Percentiles rank a stretch among this genome's conserved stretches.
Conservation (phyloP, 805 yeast species). For the Kodamaea neixiangensis region DNA sequence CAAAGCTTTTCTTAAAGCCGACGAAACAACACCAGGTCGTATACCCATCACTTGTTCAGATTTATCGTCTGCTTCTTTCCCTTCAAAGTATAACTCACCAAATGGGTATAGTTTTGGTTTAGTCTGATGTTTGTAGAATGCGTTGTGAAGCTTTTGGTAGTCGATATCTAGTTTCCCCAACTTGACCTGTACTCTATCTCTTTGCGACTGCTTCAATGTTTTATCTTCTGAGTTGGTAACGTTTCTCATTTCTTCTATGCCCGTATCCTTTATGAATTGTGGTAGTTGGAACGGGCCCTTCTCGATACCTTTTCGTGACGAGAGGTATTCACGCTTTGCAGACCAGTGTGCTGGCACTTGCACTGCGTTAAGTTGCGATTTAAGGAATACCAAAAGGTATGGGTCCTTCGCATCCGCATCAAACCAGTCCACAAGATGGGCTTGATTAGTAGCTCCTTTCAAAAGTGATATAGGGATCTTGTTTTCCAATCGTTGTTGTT, state of each 20-base stretch:
- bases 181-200: slow-evolving; percentile 88
- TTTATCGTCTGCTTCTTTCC: slow-evolving; percentile 57
- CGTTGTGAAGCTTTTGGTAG: slow-evolving; percentile 76
- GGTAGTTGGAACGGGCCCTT: slow-evolving; percentile 79
- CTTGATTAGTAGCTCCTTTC: slow-evolving; percentile 59
- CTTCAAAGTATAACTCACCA: slow-evolving; percentile 84
- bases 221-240: slow-evolving; percentile 48
- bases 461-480: slow-evolving; percentile 68
- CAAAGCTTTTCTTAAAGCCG: slow-evolving; percentile 63
- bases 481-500: slow-evolving; percentile 51
- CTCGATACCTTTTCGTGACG: slow-evolving; percentile 65
- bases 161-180: slow-evolving; percentile 86
- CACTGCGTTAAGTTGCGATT: slow-evolving; percentile 63
- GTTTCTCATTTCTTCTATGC: slow-evolving; percentile 83
- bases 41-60: slow-evolving; percentile 35
- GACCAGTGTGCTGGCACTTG: slow-evolving; percentile 89
- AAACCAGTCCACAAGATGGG: slow-evolving; percentile 81
- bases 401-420: slow-evolving; percentile 89
- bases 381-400: slow-evolving; percentile 58
- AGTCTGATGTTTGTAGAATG: slow-evolving; percentile 79
- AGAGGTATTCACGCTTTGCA: slow-evolving; percentile 69
- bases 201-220: slow-evolving; percentile 66
- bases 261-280: slow-evolving; percentile 73
- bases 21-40: slow-evolving; percentile 71
- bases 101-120: slow-evolving; percentile 66